These are phyloP conservation scores for Stipa capillata DNA, from an alignment of 176 grass and related monocot species.

Conservation along the genomic window DNA sequence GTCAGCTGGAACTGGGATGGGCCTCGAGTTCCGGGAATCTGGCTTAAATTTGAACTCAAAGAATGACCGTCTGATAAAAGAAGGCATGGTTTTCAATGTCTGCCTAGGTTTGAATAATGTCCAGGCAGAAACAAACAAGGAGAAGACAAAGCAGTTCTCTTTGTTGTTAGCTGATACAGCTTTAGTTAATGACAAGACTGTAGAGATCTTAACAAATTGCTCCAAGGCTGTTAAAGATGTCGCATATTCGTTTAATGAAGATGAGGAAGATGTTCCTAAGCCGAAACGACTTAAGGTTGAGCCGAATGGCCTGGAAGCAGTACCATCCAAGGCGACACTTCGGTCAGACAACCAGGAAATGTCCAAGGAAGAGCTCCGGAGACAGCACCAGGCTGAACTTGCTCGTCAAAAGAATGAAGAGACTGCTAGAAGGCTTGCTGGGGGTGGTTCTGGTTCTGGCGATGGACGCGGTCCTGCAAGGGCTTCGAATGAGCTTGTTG, in stretches of 20 bases:
- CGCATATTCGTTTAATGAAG: conserved; percentile 41
- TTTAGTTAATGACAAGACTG: too few relatives aligned
- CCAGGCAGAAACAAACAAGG: neutral
- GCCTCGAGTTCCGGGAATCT: too few relatives aligned
- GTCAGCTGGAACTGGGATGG: too few relatives aligned
- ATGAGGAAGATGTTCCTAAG: conserved; percentile 16
- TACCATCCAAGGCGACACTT: conserved; percentile 31
- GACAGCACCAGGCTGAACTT: conserved; percentile 52
- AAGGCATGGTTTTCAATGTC: too few relatives aligned
- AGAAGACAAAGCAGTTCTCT: neutral
- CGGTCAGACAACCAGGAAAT: conserved; percentile 43
- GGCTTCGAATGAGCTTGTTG: conserved; percentile 30
- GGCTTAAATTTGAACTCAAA: too few relatives aligned
- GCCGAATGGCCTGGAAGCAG: neutral
- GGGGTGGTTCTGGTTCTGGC: conserved; percentile 20
- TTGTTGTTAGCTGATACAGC: too few relatives aligned
- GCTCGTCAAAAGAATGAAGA: conserved; percentile 55
- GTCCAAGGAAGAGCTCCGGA: conserved; percentile 46
- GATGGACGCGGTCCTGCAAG: conserved; percentile 26
- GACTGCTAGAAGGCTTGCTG: conserved; percentile 41
- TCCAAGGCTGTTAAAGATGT: conserved; percentile 12
- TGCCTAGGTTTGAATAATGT: too few relatives aligned
- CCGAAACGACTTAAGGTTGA: neutral
- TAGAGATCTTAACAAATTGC: too few relatives aligned
- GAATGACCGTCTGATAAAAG: too few relatives aligned